Conservation (phyloP, 2,329 filamentous ascomycete genomes). For the Pseudogymnoascus sp. region DNA sequence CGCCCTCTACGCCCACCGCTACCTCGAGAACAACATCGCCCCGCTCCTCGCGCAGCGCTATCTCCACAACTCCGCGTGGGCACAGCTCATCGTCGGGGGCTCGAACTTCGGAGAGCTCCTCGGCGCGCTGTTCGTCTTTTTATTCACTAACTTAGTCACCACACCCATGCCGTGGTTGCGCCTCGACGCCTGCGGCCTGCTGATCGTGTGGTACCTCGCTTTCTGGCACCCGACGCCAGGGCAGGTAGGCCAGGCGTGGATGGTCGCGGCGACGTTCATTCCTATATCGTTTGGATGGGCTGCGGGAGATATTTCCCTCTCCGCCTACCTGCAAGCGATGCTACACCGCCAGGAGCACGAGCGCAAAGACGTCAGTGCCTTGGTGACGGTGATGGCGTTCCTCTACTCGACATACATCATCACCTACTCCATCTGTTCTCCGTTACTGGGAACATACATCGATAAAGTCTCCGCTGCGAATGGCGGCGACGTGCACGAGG, state of each 20-base stretch:
- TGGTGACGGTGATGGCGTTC: conserved; percentile 44
- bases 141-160: conserved; percentile 39
- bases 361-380: conserved; percentile 37
- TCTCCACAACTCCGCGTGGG: conserved; percentile 39
- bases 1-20: conserved; percentile 41
- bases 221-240: conserved; percentile 35
- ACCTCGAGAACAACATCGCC: conserved; percentile 40
- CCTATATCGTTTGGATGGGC: conserved; percentile 43
- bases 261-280: conserved; percentile 36
- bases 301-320: conserved; percentile 41
- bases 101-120: conserved; percentile 42
- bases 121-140: conserved; percentile 39
- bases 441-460: conserved; percentile 38
- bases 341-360: conserved; percentile 35
- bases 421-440: conserved; percentile 36
- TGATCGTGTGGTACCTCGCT: conserved; percentile 41
- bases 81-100: conserved; percentile 41
- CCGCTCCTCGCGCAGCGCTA: conserved; percentile 39
- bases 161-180: conserved; percentile 44
- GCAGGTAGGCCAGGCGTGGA: conserved; percentile 37
- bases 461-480: conserved; percentile 32
- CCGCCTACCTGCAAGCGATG: conserved; percentile 42
- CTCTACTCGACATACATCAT: conserved; percentile 42
- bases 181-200: conserved; percentile 36
- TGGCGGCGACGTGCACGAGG: conserved; percentile 31